Evolutionary conservation across 192 early-diverging fungal species (phyloP).

Genomic region (Jimgerdemannia flammicorona): DNA sequence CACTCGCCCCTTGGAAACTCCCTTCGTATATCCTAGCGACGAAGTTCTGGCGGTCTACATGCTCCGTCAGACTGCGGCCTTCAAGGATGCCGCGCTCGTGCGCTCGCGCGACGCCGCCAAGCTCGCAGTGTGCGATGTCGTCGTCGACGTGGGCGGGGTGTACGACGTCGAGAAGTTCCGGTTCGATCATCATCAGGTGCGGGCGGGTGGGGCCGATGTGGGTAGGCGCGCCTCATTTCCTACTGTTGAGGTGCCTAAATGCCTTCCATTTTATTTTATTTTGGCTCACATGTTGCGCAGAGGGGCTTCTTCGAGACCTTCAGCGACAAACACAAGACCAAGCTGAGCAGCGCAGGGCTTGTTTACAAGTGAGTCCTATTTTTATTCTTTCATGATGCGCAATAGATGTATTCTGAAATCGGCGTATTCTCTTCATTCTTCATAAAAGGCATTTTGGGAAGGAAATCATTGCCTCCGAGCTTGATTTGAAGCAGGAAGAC

Average conservation of each 20-base stretch:
- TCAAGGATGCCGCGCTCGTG: constrained; percentile 62
- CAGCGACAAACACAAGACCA: constrained; percentile 66
- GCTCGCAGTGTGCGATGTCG: constrained; percentile 74
- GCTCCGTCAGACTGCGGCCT: constrained; percentile 62
- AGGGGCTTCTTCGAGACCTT: constrained; percentile 91
- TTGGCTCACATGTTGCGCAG: constrained; percentile 1
- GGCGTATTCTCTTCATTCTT: too few species aligned
- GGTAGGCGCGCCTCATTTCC: too few species aligned
- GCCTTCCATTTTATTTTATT: constrained; percentile 6
- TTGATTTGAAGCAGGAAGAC: constrained; percentile 48
- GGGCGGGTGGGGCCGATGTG: neutral
- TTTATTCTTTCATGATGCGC: too few species aligned
- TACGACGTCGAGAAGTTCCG: constrained; percentile 73
- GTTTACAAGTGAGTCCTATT: constrained; percentile 73
- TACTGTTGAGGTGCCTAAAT: too few species aligned
- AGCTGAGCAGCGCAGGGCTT: constrained; percentile 92
- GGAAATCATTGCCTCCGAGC: constrained; percentile 64
- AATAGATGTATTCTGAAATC: too few species aligned
- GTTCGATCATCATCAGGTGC: constrained; percentile 89
- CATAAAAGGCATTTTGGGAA: constrained; percentile 72
- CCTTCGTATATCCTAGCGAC: constrained; percentile 43
- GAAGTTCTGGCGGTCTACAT: constrained; percentile 90
- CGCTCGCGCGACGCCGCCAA: constrained; percentile 82
- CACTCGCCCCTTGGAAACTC: neutral
- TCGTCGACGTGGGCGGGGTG: constrained; percentile 93